Percentiles rank a stretch among this genome's conserved stretches.
These are phyloP conservation scores for Samsoniella hepiali DNA, from an alignment of 2,329 filamentous ascomycete genomes.

Conservation along the genomic window DNA sequence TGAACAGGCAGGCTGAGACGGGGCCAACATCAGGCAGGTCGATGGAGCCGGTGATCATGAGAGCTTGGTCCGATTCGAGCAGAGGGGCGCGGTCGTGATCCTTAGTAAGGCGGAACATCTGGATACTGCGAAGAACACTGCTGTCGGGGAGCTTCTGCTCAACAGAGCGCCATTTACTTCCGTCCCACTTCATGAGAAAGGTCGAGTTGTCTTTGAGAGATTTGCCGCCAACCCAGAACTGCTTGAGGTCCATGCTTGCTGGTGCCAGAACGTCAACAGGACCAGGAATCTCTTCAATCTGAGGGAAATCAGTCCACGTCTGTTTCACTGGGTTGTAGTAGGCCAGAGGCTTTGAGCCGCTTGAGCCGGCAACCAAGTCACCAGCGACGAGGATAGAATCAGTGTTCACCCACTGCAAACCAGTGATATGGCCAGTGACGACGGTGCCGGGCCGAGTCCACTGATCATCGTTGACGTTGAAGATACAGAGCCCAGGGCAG, in stretches of 20 bases:
- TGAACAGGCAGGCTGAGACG: slow-evolving; percentile 82
- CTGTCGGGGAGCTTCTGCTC: slow-evolving; percentile 58
- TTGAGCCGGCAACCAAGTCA: slow-evolving; percentile 66
- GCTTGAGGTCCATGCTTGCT: slow-evolving; percentile 66
- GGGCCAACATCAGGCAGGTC: slow-evolving; percentile 72
- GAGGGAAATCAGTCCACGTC: slow-evolving; percentile 62
- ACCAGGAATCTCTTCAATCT: slow-evolving; percentile 68
- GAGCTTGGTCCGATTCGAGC: slow-evolving; percentile 63
- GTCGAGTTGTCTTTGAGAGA: slow-evolving; percentile 59
- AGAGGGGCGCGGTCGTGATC: slow-evolving; percentile 63
- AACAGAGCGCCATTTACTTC: slow-evolving; percentile 65
- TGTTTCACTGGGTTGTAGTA: slow-evolving; percentile 67
- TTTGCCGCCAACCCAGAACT: slow-evolving; percentile 80
- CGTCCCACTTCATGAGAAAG: slow-evolving; percentile 82
- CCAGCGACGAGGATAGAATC: slow-evolving; percentile 74
- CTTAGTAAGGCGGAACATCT: slow-evolving; percentile 70
- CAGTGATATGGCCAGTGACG: slow-evolving; percentile 66
- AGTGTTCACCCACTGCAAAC: slow-evolving; percentile 72
- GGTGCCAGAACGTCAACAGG: slow-evolving; percentile 73
- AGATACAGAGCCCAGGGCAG: slow-evolving; percentile 80
- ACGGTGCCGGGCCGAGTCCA: slow-evolving; percentile 78
- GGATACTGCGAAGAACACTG: slow-evolving; percentile 73
- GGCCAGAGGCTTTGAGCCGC: slow-evolving; percentile 61
- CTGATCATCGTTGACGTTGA: slow-evolving; percentile 64
- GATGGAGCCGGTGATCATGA: slow-evolving; percentile 84